Percentiles rank a stretch among this genome's conserved stretches.
These are phyloP conservation scores for Jatropha podagrica DNA, from an alignment of 441 rosid species.

Conservation along the genomic window DNA sequence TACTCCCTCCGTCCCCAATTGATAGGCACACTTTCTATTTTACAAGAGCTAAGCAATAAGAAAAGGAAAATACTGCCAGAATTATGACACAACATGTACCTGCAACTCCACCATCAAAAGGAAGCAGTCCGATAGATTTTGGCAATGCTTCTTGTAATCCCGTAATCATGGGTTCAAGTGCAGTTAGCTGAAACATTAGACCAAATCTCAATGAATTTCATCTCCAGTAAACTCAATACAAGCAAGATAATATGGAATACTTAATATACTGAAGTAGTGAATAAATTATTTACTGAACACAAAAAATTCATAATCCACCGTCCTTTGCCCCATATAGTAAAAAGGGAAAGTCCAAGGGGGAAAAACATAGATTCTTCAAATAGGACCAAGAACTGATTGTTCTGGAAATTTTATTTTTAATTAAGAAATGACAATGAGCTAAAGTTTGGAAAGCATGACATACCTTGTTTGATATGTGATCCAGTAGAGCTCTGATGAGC, in stretches of 20 bases:
- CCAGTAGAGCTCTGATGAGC: constrained; percentile 94
- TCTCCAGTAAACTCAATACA: constrained; percentile 1
- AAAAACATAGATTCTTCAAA: background rate
- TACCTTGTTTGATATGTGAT: constrained; percentile 97
- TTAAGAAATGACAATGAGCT: constrained; percentile 10
- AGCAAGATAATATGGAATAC: background rate
- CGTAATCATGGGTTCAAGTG: constrained; percentile 83
- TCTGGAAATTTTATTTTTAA: background rate
- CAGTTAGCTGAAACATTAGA: constrained; percentile 60
- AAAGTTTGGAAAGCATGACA: constrained; percentile 17
- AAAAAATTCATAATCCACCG: background rate
- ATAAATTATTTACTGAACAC: background rate
- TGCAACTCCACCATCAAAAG: constrained; percentile 94
- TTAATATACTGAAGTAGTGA: background rate
- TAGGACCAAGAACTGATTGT: background rate
- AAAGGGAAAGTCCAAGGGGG: background rate
- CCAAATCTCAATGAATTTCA: constrained; percentile 13
- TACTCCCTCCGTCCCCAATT: no score
- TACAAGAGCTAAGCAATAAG: background rate
- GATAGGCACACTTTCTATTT: no score
- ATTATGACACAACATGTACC: constrained; percentile 40
- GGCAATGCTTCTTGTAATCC: constrained; percentile 97
- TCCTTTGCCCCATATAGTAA: background rate
- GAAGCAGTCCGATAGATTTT: constrained; percentile 94
- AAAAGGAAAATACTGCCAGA: background rate